Percentiles rank a stretch among this genome's conserved stretches.
These are phyloP conservation scores for Cladosporium sp. DNA, from an alignment of 2,329 filamentous ascomycete species.

Conservation along the genomic window DNA sequence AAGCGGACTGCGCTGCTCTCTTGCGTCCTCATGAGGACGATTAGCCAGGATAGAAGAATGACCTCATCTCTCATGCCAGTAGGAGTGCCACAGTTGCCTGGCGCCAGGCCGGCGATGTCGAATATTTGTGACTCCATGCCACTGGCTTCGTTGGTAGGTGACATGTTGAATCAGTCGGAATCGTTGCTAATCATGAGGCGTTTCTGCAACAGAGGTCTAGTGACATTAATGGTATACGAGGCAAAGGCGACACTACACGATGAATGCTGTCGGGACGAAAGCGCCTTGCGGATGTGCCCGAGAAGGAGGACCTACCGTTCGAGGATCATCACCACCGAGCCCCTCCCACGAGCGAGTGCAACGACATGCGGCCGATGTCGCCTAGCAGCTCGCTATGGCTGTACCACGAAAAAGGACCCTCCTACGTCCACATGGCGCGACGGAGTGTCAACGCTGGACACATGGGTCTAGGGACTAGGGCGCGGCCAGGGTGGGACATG, in stretches of 20 bases:
- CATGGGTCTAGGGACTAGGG: background rate
- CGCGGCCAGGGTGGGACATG: background rate
- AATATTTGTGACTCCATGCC: slow-evolving; percentile 9
- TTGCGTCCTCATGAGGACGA: slow-evolving; percentile 47
- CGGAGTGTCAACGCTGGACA: background rate
- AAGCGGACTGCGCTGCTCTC: slow-evolving; percentile 44
- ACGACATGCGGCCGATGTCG: slow-evolving; percentile 16
- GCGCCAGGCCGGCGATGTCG: slow-evolving; percentile 32
- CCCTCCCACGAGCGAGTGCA: background rate
- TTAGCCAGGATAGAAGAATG: slow-evolving; percentile 49
- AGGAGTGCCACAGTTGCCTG: slow-evolving; percentile 30
- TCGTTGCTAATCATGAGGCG: background rate
- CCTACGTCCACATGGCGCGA: slow-evolving; percentile 9
- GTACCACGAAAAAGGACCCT: background rate
- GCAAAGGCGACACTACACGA: background rate
- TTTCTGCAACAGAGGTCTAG: background rate
- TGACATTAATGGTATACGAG: background rate
- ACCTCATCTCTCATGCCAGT: slow-evolving; percentile 47
- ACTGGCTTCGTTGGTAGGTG: background rate
- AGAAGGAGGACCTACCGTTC: slow-evolving; percentile 9
- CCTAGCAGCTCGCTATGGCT: background rate
- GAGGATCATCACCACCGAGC: background rate
- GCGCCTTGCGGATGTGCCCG: slow-evolving; percentile 8
- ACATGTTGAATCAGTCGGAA: slow-evolving; percentile 7
- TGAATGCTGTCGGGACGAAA: background rate